Evolutionary conservation across 352 stramenopile genomes (phyloP), one percentile per base, ranked within the genome.

Genomic region (Pelagophyceae sp.): DNA sequence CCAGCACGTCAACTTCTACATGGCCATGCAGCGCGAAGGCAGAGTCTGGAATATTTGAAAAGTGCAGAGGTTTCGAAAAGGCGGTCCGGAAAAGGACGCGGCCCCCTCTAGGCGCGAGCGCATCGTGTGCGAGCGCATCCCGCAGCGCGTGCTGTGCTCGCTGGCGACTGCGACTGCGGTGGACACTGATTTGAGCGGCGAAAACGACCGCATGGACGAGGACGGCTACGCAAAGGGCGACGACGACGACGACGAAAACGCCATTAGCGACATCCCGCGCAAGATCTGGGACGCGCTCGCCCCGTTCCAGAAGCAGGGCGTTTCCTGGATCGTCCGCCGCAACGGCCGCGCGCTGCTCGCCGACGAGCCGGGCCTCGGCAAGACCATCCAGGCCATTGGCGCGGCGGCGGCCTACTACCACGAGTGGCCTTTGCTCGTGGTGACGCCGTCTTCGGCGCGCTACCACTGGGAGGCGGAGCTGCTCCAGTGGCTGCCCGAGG

Each of bases 291-390:
- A 25, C 11, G 67, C 67, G 19, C 50, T 76, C 0, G 71, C 71
- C 31, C 40, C 40, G 1, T 76, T 76, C 32, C 74, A 78, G 58
- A 23, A n/a, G 33, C 35, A 78, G 33, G 77, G 65, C 0, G 77
- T 81, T 2, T 45, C 29, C 11, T 81, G 74, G 72, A 75, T 77
- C 38, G 29, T 78, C 3, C 0, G 38, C 31, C 50, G 72, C 3
- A 61, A 79, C 19, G 82, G 82, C 32, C 72, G 80, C 33, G 82
- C 80, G 15, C 72, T 88, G 37, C 81, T 88, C 38, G 84, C 75
- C 32, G 84, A 88, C 72, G 84, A 88, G 76, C 87, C 88, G 83
- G 84, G 83, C 11, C 77, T 86, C 35, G 83, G 83, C 17, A 88
- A 86, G 76, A 87, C 82, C 0, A 83, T 85, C 32, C 45, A 79